These are phyloP conservation scores for Penicillium freii DNA, from an alignment of 2,329 filamentous ascomycete species.

Conservation along the genomic window DNA sequence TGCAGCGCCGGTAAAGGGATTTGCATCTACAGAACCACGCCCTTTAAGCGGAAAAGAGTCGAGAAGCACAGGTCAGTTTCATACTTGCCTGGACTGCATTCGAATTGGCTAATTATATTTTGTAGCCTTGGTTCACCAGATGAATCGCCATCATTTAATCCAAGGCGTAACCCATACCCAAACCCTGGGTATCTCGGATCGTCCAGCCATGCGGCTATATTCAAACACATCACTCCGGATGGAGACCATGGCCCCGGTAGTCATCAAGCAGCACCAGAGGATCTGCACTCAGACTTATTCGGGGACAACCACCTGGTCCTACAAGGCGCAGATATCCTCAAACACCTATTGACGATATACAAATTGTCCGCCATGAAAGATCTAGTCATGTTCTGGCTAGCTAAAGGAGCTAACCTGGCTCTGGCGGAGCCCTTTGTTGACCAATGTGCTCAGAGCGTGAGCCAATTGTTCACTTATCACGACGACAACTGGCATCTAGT, in stretches of 20 bases:
- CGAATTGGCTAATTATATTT: not conserved
- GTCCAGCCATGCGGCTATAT: constrained; percentile 32
- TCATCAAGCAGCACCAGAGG: constrained; percentile 8
- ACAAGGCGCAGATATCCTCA: constrained; percentile 28
- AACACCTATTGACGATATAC: constrained; percentile 23
- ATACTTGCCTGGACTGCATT: not conserved
- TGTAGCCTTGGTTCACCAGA: constrained; percentile 18
- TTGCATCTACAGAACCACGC: constrained; percentile 29
- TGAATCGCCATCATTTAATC: constrained; percentile 20
- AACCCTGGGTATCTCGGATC: constrained; percentile 31
- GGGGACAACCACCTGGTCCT: constrained; percentile 25
- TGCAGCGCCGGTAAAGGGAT: constrained; percentile 18
- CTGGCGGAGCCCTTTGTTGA: constrained; percentile 27
- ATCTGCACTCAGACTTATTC: constrained; percentile 12
- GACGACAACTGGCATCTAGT: constrained; percentile 27
- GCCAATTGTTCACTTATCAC: constrained; percentile 23
- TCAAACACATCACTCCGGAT: constrained; percentile 28
- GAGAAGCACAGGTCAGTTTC: constrained; percentile 22
- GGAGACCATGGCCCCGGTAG: constrained; percentile 11
- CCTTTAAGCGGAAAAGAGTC: constrained; percentile 25
- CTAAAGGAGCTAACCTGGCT: constrained; percentile 26
- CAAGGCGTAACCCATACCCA: constrained; percentile 27
- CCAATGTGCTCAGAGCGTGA: constrained; percentile 23
- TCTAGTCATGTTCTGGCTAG: constrained; percentile 27
- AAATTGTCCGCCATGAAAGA: constrained; percentile 25